Evolutionary conservation across 2,329 filamentous ascomycete genomes (phyloP).

Genomic region (Acrodontium crateriforme): DNA sequence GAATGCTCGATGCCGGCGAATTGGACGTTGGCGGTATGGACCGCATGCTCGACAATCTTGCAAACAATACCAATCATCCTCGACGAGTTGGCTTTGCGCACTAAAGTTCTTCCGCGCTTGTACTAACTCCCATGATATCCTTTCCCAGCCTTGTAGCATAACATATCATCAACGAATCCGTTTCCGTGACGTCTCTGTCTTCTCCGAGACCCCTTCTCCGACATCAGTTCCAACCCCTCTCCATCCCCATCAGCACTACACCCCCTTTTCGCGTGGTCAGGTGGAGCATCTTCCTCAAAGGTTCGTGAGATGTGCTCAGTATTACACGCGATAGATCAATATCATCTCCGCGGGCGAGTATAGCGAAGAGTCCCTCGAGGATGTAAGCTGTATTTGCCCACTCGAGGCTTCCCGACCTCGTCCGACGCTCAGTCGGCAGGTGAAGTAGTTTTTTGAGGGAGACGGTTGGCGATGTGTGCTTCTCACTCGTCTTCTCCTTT

Average conservation of each 20-base stretch:
- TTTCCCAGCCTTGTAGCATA: not conserved
- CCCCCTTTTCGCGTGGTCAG: conserved; percentile 30
- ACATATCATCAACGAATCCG: too few species aligned
- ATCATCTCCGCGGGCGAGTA: not conserved
- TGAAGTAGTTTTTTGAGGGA: too few species aligned
- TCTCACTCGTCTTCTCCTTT: too few species aligned
- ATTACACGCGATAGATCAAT: conserved; percentile 37
- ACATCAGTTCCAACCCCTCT: conserved; percentile 1
- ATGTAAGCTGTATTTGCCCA: too few species aligned
- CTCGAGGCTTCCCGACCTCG: too few species aligned
- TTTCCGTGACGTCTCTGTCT: too few species aligned
- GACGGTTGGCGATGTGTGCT: too few species aligned
- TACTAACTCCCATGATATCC: not conserved
- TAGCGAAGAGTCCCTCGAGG: too few species aligned
- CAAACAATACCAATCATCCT: conserved; percentile 9
- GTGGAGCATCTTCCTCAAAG: conserved; percentile 38
- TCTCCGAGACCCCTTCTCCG: not conserved
- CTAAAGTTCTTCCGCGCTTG: conserved; percentile 5
- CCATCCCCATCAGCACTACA: conserved; percentile 3
- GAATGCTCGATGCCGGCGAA: conserved; percentile 29
- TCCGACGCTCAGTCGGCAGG: too few species aligned
- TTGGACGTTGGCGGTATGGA: conserved; percentile 36
- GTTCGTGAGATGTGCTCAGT: conserved; percentile 40
- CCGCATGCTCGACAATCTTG: conserved; percentile 28
- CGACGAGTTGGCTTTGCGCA: conserved; percentile 23